Evolutionary conservation across 495 filamentous ascomycete genomes (phyloP), one percentile per base, ranked within the genome.

Genomic region (Annulohypoxylon stygium): DNA sequence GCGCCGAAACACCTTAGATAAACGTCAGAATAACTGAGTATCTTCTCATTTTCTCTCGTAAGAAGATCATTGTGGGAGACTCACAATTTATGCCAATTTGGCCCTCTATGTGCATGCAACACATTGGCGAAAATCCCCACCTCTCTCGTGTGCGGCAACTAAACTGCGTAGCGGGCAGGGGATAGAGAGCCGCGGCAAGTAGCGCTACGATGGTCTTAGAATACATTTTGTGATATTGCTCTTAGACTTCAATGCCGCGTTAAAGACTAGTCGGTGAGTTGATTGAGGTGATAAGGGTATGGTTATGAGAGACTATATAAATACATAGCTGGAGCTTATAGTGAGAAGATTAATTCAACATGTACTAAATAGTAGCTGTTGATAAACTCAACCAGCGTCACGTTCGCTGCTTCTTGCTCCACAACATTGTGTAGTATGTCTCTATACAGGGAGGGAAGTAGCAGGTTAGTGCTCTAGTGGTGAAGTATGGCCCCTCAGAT

Each of bases 1-100:
- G 75, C 10, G 77, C 77, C 33, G 57, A 1, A 34, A 78, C 37
- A 11, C 77, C 77, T 57, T 4, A 4, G 20, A 53, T 78, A 36
- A 45, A 25, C 12, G 34, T 48, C 3, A 47, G 30, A 53, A 45
- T 53, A 59, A 51, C 41, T 53, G 10, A 3, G 26, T 41, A 0
- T 43, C 18, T 14, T 2, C 1, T 60, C 12, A 1, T 62, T 12
- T 25, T 50, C 18, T 14, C 26, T 41, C 10, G 0, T 12, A 2
- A 9, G 3, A 23, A 23, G 11, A 20, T 9, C 36, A 37, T 20
- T 23, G 36, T 23, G 14, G 5, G 23, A 25, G 25, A 50, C 77
- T 71, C 63, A 78, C 77, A 78, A n/a, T 78, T 78, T 33, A 61
- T 48, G 18, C 77, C 77, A 14, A 78, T 47, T 18, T 78, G 77